Percentiles rank a stretch among this genome's conserved stretches.
These are phyloP conservation scores for Antitrichia curtipendula DNA, from an alignment of 225 moss, liverwort and hornwort species.

Conservation along the genomic window DNA sequence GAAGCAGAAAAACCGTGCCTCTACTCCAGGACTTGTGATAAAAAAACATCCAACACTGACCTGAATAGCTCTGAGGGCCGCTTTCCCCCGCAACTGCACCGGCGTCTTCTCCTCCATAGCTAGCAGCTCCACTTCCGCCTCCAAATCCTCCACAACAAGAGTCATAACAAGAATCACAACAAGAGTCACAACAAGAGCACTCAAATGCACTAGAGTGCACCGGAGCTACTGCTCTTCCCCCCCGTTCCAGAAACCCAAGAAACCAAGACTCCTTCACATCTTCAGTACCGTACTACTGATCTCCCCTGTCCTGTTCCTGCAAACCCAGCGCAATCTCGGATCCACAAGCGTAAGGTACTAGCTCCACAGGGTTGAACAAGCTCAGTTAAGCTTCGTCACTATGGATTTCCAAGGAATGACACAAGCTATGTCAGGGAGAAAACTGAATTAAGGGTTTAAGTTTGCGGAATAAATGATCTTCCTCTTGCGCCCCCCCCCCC, in stretches of 20 bases:
- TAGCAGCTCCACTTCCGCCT: not conserved
- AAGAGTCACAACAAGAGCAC: not conserved
- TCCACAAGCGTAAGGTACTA: not conserved
- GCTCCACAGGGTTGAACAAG: not conserved
- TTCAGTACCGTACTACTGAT: not conserved
- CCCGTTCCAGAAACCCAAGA: no score
- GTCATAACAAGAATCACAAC: not conserved
- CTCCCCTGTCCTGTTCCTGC: not conserved
- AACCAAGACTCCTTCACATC: not conserved
- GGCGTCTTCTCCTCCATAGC: constrained; percentile 7
- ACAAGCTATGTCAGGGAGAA: not conserved
- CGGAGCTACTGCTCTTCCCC: not conserved
- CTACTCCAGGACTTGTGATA: not conserved
- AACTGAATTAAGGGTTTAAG: not conserved
- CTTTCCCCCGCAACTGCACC: constrained; percentile 22
- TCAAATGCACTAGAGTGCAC: not conserved
- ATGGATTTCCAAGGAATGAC: not conserved
- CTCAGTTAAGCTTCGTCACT: not conserved
- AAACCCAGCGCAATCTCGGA: not conserved
- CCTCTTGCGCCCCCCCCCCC: no score
- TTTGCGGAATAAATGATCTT: no score
- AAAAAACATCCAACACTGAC: not conserved
- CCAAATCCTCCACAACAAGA: not conserved
- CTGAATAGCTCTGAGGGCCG: constrained; percentile 22
- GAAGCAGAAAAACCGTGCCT: not conserved